Evolutionary conservation across 805 yeast species (phyloP).

Genomic region (Zygosaccharomyces bisporus): DNA sequence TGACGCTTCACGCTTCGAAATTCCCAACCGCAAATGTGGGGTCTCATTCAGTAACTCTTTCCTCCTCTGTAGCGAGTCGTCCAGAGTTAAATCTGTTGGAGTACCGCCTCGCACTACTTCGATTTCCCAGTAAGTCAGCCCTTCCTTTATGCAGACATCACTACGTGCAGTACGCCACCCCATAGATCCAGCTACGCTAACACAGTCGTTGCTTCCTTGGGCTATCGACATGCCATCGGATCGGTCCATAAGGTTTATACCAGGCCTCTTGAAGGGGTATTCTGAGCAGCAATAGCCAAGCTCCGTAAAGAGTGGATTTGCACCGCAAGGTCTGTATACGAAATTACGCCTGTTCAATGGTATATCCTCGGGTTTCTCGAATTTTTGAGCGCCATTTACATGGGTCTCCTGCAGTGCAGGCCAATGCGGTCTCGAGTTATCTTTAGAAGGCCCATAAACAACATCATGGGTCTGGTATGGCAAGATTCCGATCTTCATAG

Average conservation of each 20-base stretch:
- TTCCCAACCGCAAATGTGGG: slow-evolving; percentile 74
- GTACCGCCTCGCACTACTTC: slow-evolving; percentile 43
- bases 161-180: slow-evolving; percentile 84
- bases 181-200: slow-evolving; percentile 50
- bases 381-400: slow-evolving; percentile 11
- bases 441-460: slow-evolving; percentile 11
- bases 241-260: slow-evolving; percentile 48
- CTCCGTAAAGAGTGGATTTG: slow-evolving; percentile 56
- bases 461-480: slow-evolving; percentile 32
- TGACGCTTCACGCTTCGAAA: slow-evolving; percentile 81
- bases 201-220: slow-evolving; percentile 31
- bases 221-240: slow-evolving; percentile 52
- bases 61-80: slow-evolving; percentile 13
- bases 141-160: slow-evolving; percentile 73
- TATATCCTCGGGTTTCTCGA: slow-evolving; percentile 55
- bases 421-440: slow-evolving; percentile 20
- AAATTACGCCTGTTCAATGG: slow-evolving; percentile 79
- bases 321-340: slow-evolving; percentile 74
- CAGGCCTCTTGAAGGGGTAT: slow-evolving; percentile 49
- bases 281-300: slow-evolving; percentile 70
- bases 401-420: slow-evolving; percentile 25
- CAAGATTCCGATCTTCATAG: slow-evolving; percentile 30
- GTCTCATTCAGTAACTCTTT: slow-evolving; percentile 32
- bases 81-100: slow-evolving; percentile 33
- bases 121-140: slow-evolving; percentile 76